A percentile compares a stretch with the other conserved stretches of the same genome.
These are phyloP conservation scores for Arabidopsis suecica DNA, from an alignment of 345 rosid genomes.

Conservation along the genomic window DNA sequence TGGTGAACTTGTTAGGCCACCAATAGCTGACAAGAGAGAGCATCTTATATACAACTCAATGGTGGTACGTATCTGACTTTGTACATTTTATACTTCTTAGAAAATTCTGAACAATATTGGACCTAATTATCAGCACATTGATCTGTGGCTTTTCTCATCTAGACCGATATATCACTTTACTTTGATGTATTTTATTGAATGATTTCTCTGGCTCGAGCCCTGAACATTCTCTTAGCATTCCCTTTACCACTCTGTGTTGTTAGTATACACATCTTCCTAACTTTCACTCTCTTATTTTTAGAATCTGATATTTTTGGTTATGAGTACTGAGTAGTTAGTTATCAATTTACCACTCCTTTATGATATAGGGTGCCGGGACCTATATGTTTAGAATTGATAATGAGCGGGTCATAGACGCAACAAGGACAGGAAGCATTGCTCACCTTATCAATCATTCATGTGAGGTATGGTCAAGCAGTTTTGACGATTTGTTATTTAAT, in stretches of 20 bases:
- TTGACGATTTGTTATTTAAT: conserved; percentile 14
- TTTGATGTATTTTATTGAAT: not conserved
- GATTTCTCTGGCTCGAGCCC: not conserved
- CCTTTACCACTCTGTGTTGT: conserved; percentile 6
- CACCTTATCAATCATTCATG: conserved; percentile 97
- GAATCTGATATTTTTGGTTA: not conserved
- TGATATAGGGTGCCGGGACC: conserved; percentile 96
- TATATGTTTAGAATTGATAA: conserved; percentile 96
- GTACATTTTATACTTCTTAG: conserved; percentile 17
- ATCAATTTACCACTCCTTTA: conserved; percentile 17
- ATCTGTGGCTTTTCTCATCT: conserved; percentile 10
- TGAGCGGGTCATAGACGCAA: conserved; percentile 96
- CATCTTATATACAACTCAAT: conserved; percentile 90
- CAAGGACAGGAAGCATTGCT: conserved; percentile 98
- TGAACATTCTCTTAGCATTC: not conserved
- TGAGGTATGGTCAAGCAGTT: conserved; percentile 60
- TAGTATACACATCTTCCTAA: conserved; percentile 20
- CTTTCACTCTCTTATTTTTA: conserved; percentile 1
- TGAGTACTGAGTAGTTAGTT: conserved; percentile 8
- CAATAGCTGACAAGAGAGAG: conserved; percentile 98
- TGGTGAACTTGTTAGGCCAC: conserved; percentile 93
- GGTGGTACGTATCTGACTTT: conserved; percentile 71
- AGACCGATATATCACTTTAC: not conserved
- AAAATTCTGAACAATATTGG: conserved; percentile 1
- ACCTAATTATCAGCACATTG: conserved; percentile 2